These are phyloP conservation scores for Cadophora malorum DNA, from an alignment of 2,329 filamentous ascomycete species.

Conservation along the genomic window DNA sequence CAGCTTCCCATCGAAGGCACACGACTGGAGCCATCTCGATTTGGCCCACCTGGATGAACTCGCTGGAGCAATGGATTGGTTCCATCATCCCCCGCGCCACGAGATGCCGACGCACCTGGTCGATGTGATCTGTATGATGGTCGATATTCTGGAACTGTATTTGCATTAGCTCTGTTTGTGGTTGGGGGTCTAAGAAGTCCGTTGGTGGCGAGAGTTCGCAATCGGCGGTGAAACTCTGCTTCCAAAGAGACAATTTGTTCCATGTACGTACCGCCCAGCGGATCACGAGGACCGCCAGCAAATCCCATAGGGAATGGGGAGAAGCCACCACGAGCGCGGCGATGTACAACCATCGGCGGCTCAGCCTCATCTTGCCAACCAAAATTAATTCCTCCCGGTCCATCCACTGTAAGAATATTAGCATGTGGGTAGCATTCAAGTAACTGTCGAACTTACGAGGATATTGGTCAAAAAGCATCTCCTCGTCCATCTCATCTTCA, in stretches of 20 bases:
- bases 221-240: not conserved
- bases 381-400: slow-evolving; percentile 48
- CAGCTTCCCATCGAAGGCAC: slow-evolving; percentile 56
- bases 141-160: slow-evolving; percentile 45
- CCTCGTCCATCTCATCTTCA: slow-evolving; percentile 70
- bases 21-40: slow-evolving; percentile 56
- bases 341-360: slow-evolving; percentile 52
- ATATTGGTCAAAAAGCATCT: slow-evolving; percentile 67
- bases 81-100: slow-evolving; percentile 73
- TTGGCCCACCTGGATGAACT: slow-evolving; percentile 47
- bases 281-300: slow-evolving; percentile 61
- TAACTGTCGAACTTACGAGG: slow-evolving; percentile 53
- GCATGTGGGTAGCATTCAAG: not conserved
- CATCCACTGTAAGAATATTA: slow-evolving; percentile 33
- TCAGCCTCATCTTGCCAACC: slow-evolving; percentile 66
- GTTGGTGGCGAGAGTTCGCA: not conserved
- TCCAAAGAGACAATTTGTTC: not conserved
- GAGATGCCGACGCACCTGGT: slow-evolving; percentile 54
- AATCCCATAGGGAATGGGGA: slow-evolving; percentile 68
- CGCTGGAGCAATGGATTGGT: slow-evolving; percentile 86
- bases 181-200: slow-evolving; percentile 3
- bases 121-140: slow-evolving; percentile 59
- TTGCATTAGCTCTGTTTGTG: slow-evolving; percentile 43
- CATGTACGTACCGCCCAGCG: slow-evolving; percentile 54
- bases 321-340: slow-evolving; percentile 62